Base-by-base conservation (phyloP, 495 filamentous ascomycete species). In the Penicillium lagena region DNA sequence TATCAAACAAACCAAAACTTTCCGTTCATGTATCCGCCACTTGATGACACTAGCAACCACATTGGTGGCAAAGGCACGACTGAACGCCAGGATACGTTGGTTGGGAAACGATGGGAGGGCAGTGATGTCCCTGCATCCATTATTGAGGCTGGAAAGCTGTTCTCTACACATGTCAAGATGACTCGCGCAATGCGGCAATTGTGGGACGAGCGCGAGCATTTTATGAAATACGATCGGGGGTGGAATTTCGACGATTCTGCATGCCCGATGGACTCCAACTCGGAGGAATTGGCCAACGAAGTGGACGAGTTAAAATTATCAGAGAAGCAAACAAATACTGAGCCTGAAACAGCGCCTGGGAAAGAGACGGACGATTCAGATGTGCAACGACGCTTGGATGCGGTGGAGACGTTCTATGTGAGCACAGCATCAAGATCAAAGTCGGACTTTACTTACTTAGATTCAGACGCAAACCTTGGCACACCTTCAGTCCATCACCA, bases 1-100 rank as follows among this genome's bases (percentile, higher is more conserved):
- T 98, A 97, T 59, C 93, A 98, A 62, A 98, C 93, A 1, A 98
- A 98, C 58, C 93, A 98, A 51, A 90, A 95, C 53, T 98, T 98
- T 51, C 93, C 93, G 0, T 96, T 98, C 53, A 81, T 98, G 68
- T 98, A 97, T 55, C 94, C 93, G 2, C 90, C 93, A 2, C 66
- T 94, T 11, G 89, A 94, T 67, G 80, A 80, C 47, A 78, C 78
- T 7, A 91, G 82, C 62, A 93, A 90, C 54, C 82, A 80, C 42
- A 80, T 90, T 36, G 90, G 91, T 42, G 93, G 90, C 6, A 96
- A 94, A 58, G 89, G 87, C 29, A 79, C 67, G 12, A 86, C 85
- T 1, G 82, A 82, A 29, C 62, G 85, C 33, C 88, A 94, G 60
- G 87, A 89, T 53, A 55, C 75, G 8, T 63, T 94, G 28, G 86